These are phyloP conservation scores for Setaria italica DNA, from an alignment of 202 grass and related monocot species.

Conservation along the genomic window DNA sequence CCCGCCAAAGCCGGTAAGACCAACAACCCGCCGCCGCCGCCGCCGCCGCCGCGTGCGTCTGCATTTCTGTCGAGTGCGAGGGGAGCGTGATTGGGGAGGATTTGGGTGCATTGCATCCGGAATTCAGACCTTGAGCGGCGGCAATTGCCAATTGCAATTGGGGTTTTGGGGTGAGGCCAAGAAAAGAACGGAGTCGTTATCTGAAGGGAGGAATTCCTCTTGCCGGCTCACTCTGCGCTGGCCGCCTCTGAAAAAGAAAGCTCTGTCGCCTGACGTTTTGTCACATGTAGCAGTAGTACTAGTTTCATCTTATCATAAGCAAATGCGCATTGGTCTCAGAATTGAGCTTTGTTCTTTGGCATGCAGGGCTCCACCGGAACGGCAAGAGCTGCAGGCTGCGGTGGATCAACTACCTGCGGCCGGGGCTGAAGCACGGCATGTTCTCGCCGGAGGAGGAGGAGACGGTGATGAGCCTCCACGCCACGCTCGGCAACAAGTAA, in stretches of 20 bases:
- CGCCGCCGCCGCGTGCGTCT: not conserved
- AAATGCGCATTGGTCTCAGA: slow-evolving; percentile 35
- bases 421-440: slow-evolving; percentile 73
- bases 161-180: not conserved
- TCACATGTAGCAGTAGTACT: not conserved
- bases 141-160: not conserved
- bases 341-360: not conserved
- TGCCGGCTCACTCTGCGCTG: not conserved
- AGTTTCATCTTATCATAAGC: not conserved
- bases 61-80: not conserved
- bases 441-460: slow-evolving; percentile 73
- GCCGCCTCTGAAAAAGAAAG: not conserved
- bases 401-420: slow-evolving; percentile 80
- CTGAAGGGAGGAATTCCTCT: slow-evolving; percentile 30
- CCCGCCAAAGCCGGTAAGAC: slow-evolving; percentile 65
- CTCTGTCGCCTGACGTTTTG: not conserved
- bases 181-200: not conserved
- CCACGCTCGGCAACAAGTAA: slow-evolving; percentile 80
- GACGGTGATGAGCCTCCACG: slow-evolving; percentile 70
- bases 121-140: not conserved
- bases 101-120: slow-evolving; percentile 2
- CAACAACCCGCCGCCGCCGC: not conserved
- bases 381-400: slow-evolving; percentile 81
- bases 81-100: slow-evolving; percentile 21
- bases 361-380: slow-evolving; percentile 68